Conservation (phyloP, 495 filamentous ascomycete species). For the Penicillium angulare region DNA sequence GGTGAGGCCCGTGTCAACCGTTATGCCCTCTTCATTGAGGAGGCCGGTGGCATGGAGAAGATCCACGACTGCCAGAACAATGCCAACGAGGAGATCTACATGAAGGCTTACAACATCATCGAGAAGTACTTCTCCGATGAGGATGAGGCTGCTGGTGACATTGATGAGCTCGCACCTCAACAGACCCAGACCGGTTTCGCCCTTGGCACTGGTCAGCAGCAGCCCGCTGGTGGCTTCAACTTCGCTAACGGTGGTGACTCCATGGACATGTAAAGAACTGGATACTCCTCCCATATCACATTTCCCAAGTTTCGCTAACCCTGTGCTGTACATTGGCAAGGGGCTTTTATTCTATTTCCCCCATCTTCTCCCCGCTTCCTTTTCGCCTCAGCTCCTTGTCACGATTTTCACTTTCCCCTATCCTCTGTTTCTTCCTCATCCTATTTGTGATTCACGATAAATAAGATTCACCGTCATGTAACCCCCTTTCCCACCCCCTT, state of each 20-base stretch:
- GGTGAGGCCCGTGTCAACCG: constrained; percentile 84
- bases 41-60: constrained; percentile 99
- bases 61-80: constrained; percentile 99
- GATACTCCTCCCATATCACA: neutral
- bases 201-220: constrained; percentile 73
- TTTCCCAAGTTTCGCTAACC: neutral
- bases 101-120: constrained; percentile 99
- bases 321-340: neutral
- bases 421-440: constrained; percentile 15
- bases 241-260: constrained; percentile 87
- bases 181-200: constrained; percentile 75
- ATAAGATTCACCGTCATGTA: constrained; percentile 63
- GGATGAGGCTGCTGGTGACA: constrained; percentile 79
- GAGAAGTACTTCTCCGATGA: constrained; percentile 99
- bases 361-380: constrained; percentile 2
- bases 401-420: constrained; percentile 20
- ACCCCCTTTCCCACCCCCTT: constrained; percentile 29
- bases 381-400: constrained; percentile 10
- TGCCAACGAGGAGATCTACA: constrained; percentile 99
- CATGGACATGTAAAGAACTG: constrained; percentile 90
- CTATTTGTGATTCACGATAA: constrained; percentile 47
- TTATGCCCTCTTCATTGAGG: constrained; percentile 97
- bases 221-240: constrained; percentile 81
- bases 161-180: constrained; percentile 66
- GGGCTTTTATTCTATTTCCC: constrained; percentile 12